Evolutionary conservation across 495 filamentous ascomycete genomes (phyloP), one percentile per base, ranked within the genome.

Genomic region (Lepraria neglecta): DNA sequence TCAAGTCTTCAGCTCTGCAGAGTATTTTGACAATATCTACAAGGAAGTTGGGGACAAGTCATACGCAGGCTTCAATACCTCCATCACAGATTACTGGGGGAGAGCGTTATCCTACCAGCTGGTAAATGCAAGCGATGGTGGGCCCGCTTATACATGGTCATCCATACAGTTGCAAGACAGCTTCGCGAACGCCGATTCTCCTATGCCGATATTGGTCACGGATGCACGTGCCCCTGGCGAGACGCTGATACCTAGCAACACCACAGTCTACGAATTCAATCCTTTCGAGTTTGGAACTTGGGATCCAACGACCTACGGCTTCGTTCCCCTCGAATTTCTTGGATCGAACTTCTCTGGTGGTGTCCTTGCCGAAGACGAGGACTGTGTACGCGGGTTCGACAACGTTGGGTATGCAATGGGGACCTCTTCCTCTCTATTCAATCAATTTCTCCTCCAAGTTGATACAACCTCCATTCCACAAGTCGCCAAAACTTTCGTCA

Each of bases 381-480:
- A 73, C 33, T 97, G 92, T 70, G 77, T 95, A 4, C 71, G 74
- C 9, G 92, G 92, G 4, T 95, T 90, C 66, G 92, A 97, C 75
- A 90, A 90, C 68, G 82, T 79, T 47, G 91, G 90, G 27, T 97
- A 80, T 70, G 74, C 96, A 38, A 91, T 95, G 82, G 94, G 92
- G 38, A 96, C 92, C 0, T 92, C 87, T n/a, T 90, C 86, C 21
- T 87, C 87, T 11, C 80, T 97, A 38, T 97, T 97, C 84, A 97
- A 97, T 75, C 72, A 79, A 58, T 79, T 87, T 71, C 67, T 94
- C 3, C 78, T 91, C 0, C 69, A 83, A 43, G 76, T 90, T 47
- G 73, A 79, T 61, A 68, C 68, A 15, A 78, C 78, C 11, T 68
- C 71, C 28, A 70, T 92, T 4, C 84, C 86, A 0, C 60, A 75